Conservation (phyloP, 768 basidiomycete genomes). For the Termitomyces sp. region DNA sequence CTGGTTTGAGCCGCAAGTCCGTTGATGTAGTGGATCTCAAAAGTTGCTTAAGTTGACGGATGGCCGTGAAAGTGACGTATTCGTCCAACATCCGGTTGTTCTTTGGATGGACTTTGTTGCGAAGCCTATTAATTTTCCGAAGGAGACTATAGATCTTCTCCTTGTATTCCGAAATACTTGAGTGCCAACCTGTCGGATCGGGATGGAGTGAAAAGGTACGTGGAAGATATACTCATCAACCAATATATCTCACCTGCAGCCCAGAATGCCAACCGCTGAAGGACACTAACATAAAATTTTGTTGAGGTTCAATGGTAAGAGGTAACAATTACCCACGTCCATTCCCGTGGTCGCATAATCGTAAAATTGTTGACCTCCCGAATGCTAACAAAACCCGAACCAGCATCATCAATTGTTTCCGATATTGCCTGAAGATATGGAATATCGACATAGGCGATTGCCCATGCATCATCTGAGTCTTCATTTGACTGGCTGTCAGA, state of each 20-base stretch:
- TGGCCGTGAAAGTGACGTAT: background rate
- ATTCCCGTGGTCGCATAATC: background rate
- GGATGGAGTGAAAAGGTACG: background rate
- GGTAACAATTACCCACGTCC: background rate
- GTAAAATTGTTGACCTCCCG: background rate
- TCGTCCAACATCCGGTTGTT: background rate
- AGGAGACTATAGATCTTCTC: background rate
- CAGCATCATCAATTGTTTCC: background rate
- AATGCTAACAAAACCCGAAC: no score
- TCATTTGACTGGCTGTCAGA: no score
- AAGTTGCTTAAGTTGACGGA: background rate
- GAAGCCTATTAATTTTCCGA: background rate
- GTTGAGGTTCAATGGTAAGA: no score
- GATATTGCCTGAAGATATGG: background rate
- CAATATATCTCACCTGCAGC: background rate
- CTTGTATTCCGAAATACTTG: background rate
- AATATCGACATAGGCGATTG: background rate
- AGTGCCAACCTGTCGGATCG: background rate
- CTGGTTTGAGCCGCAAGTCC: background rate
- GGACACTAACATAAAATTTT: background rate
- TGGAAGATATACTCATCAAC: no score
- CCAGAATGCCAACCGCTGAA: constrained; percentile 1
- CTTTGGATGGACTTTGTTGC: background rate
- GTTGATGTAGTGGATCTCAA: background rate
- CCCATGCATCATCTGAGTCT: background rate